A percentile compares a stretch with the other conserved stretches of the same genome.
Conservation (phyloP, 1,139 yeast genomes). For the Candida sp. region DNA sequence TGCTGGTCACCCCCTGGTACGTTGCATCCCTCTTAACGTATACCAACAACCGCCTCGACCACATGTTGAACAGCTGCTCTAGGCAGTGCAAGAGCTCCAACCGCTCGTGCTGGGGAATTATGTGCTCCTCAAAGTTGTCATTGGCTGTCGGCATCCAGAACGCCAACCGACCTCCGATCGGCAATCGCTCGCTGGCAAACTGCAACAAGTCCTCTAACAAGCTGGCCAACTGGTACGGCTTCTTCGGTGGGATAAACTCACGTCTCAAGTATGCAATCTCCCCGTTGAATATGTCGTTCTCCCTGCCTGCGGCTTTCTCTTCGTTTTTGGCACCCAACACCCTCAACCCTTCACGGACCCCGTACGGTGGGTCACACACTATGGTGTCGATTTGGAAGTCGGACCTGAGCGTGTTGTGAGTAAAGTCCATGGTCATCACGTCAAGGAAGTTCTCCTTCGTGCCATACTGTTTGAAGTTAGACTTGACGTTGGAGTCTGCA, state of each 20-base stretch:
- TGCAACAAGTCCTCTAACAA: constrained; percentile 76
- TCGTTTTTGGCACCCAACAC: constrained; percentile 86
- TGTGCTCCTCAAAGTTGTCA: constrained; percentile 75
- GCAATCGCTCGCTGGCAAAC: constrained; percentile 75
- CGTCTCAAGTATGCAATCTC: constrained; percentile 75
- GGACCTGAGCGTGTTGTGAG: constrained; percentile 80
- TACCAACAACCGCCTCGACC: constrained; percentile 87
- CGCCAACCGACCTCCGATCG: constrained; percentile 77
- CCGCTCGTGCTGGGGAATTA: constrained; percentile 79
- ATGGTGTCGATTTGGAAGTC: constrained; percentile 75
- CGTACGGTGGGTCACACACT: constrained; percentile 98
- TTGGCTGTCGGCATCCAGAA: constrained; percentile 99
- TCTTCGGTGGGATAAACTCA: constrained; percentile 93
- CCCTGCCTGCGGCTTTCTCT: constrained; percentile 63
- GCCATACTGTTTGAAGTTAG: constrained; percentile 79
- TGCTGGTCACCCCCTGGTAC: constrained; percentile 62
- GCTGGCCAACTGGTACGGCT: constrained; percentile 81
- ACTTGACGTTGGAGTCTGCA: constrained; percentile 47
- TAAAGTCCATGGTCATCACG: constrained; percentile 91
- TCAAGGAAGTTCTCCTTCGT: constrained; percentile 67
- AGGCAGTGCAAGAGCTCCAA: constrained; percentile 74
- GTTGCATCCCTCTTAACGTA: constrained; percentile 69
- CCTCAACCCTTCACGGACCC: constrained; percentile 94
- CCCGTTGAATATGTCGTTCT: constrained; percentile 73
- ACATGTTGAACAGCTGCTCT: constrained; percentile 89